A percentile compares a stretch with the other conserved stretches of the same genome.
These are phyloP conservation scores for Candolleomyces eurysporus DNA, from an alignment of 768 basidiomycete genomes.

Conservation along the genomic window DNA sequence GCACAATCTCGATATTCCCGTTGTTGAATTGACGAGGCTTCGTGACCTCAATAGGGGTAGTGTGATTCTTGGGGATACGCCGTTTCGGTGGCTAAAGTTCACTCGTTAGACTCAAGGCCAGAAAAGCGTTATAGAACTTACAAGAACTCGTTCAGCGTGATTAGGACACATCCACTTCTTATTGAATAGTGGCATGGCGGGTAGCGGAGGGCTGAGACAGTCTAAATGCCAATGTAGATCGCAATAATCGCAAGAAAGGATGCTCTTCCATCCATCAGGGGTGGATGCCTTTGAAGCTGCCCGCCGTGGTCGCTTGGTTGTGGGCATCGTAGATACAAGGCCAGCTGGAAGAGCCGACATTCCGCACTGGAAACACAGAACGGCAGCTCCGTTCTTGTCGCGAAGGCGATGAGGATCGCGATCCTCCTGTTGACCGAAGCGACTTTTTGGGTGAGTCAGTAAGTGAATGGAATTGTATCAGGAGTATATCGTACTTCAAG, in stretches of 20 bases:
- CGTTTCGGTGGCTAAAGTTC: conserved; percentile 66
- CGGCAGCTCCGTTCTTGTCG: conserved; percentile 77
- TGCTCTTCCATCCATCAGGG: conserved; percentile 63
- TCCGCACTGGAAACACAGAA: conserved; percentile 91
- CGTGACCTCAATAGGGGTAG: conserved; percentile 70
- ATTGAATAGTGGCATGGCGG: conserved; percentile 78
- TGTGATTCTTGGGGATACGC: conserved; percentile 72
- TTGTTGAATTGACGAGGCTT: conserved; percentile 78
- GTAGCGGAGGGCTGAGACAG: conserved; percentile 88
- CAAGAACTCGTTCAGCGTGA: conserved; percentile 84
- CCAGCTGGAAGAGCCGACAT: conserved; percentile 68
- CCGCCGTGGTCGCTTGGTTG: conserved; percentile 54
- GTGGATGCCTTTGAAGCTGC: conserved; percentile 41
- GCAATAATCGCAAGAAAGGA: conserved; percentile 96
- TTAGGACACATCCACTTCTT: conserved; percentile 99
- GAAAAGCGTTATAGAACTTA: conserved; percentile 38
- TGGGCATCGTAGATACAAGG: conserved; percentile 49
- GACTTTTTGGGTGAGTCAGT: conserved; percentile 37
- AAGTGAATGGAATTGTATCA: conserved; percentile 4
- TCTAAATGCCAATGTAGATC: conserved; percentile 95
- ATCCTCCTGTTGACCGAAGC: conserved; percentile 86
- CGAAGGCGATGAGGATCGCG: conserved; percentile 85
- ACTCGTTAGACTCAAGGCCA: neutral
- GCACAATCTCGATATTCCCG: conserved; percentile 87
- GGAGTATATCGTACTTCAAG: conserved; percentile 63